Base-by-base conservation (phyloP, 345 rosid species). In the Alliaria petiolata region DNA sequence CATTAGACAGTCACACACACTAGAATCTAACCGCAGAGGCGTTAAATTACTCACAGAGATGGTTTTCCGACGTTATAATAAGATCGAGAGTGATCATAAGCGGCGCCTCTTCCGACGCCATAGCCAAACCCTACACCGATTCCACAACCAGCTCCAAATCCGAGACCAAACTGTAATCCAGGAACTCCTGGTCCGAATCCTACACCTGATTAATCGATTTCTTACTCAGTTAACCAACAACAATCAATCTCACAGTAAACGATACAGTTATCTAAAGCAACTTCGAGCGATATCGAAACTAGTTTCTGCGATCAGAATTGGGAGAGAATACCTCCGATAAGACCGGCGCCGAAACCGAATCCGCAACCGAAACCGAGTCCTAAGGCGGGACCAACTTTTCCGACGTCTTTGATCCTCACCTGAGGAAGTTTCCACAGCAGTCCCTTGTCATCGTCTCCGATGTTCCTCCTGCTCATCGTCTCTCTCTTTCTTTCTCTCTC, bases 331-430 rank as follows among this genome's bases (percentile, higher is more conserved):
- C 98, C 98, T 80, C 97, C 96, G 59, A 93, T 46, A 15, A 93
- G 85, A 34, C 98, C 97, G 36, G 83, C 54, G 63, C 90, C 97
- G 60, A 89, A 81, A 64, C 97, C 98, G 2, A 89, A 70, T 9
- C 98, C 97, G 61, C 97, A 91, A 69, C 98, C 96, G 8, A 81
- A 75, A 58, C 98, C 97, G 51, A 86, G 66, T 25, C 96, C 97
- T 50, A 91, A 87, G 62, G 89, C 96, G 1, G 97, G 97, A 46
- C 93, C 97, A 13, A 91, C 67, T 77, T 76, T 91, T 2, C 96
- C 95, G 0, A 91, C 35, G 30, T 87, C 88, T 73, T 78, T 87
- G 26, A 90, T 52, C 40, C 80, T 79, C 4, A 86, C 74, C 15
- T 76, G 86, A 4, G 93, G 96, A 77, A 93, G 97, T 84, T 83